Percentiles rank a stretch among this genome's conserved stretches.
Evolutionary conservation across 1,284 basidiomycete genomes (phyloP).

Genomic region (Mycocalia duriaeana): DNA sequence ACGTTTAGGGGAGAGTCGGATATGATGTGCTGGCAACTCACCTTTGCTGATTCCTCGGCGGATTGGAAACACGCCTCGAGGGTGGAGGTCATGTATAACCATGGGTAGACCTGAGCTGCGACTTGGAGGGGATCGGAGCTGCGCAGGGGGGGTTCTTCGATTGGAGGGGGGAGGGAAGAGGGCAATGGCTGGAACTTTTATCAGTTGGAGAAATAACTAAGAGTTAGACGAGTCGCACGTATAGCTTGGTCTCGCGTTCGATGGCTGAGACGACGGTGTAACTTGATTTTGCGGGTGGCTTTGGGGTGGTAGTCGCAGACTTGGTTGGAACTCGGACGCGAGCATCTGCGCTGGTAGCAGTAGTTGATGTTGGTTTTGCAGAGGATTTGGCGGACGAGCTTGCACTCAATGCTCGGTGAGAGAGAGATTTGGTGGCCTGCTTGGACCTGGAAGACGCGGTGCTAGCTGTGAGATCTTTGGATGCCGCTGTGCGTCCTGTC

Average conservation of each 20-base stretch:
- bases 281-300: no score
- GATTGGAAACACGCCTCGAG: conserved; percentile 41
- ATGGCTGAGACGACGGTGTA: no score
- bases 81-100: conserved; percentile 45
- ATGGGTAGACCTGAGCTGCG: conserved; percentile 43
- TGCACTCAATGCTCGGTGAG: not conserved
- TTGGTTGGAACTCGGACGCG: not conserved
- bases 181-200: no score
- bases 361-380: not conserved
- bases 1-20: not conserved
- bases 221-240: no score
- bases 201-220: no score
- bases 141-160: conserved; percentile 11
- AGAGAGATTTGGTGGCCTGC: conserved; percentile 2
- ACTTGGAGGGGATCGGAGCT: conserved; percentile 34
- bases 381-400: not conserved
- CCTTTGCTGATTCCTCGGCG: conserved; percentile 31
- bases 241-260: no score
- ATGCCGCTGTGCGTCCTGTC: not conserved
- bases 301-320: no score
- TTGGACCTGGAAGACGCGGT: conserved; percentile 14
- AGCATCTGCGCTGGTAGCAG: not conserved
- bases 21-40: conserved; percentile 9
- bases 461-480: not conserved
- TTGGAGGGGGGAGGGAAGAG: conserved; percentile 2